Evolutionary conservation across 2,329 filamentous ascomycete genomes (phyloP).

Genomic region (Talaromyces sp.): DNA sequence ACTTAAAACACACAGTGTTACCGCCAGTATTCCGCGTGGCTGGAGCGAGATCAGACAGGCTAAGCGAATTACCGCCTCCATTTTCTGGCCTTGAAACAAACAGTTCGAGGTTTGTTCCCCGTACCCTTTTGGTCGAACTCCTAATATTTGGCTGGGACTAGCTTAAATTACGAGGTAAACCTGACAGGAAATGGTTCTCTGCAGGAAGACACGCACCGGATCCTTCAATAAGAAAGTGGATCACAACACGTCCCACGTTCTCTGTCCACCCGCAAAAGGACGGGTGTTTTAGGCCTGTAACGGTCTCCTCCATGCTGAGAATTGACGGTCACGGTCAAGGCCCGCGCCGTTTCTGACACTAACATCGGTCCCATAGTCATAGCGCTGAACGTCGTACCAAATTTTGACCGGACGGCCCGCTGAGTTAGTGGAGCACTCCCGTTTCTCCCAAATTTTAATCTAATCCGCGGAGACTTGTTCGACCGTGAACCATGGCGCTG

Average conservation of each 20-base stretch:
- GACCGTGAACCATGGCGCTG: constrained; percentile 13
- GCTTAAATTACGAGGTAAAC: background rate
- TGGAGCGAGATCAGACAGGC: background rate
- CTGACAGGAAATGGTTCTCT: background rate
- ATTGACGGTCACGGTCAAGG: background rate
- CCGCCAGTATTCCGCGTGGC: background rate
- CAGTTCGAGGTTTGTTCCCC: background rate
- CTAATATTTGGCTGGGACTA: background rate
- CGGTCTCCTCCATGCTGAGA: background rate
- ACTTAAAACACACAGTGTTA: background rate
- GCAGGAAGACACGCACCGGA: background rate
- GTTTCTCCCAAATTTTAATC: background rate
- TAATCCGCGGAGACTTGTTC: constrained; percentile 6
- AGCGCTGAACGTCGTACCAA: background rate
- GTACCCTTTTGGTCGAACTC: background rate
- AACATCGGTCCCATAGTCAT: background rate
- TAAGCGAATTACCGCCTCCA: background rate
- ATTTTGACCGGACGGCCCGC: background rate
- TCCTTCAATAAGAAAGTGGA: background rate
- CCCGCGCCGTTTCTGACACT: background rate
- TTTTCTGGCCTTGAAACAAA: background rate
- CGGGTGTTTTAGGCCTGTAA: background rate
- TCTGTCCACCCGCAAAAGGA: background rate
- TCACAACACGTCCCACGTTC: background rate
- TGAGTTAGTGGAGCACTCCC: background rate